A percentile compares a stretch with the other conserved stretches of the same genome.
phyloP scores from a whole-genome alignment of 129 eudicot species.

The Saussurea involucrata region DNA sequence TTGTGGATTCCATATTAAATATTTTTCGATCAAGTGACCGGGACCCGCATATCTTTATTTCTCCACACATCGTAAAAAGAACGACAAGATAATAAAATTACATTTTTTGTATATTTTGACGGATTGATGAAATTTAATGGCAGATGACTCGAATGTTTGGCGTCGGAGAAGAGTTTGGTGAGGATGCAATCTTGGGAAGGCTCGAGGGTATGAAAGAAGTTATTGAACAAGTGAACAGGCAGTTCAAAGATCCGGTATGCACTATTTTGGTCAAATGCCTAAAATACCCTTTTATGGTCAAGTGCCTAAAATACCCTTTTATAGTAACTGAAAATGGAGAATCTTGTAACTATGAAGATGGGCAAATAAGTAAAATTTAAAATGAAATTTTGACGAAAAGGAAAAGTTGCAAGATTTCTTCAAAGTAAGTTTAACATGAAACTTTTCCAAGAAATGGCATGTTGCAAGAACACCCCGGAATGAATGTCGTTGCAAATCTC shows the following conservation, averaged over 20 bases:
- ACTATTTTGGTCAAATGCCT: conserved; percentile 11
- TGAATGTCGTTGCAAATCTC: not conserved
- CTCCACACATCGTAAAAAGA: not conserved
- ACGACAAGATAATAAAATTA: not conserved
- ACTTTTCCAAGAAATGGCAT: not conserved
- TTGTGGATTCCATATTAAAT: not conserved
- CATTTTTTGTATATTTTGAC: not conserved
- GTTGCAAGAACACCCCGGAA: not conserved
- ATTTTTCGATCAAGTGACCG: not conserved
- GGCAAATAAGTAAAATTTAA: not conserved
- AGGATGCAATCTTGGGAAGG: conserved; percentile 85
- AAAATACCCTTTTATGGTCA: conserved; percentile 12
- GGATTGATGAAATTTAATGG: conserved; percentile 16
- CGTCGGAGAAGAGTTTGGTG: conserved; percentile 80
- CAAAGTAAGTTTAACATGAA: not conserved
- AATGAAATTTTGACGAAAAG: not conserved
- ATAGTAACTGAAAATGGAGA: not conserved
- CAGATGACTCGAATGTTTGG: conserved; percentile 97
- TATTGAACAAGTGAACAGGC: conserved; percentile 90
- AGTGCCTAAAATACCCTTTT: conserved; percentile 14
- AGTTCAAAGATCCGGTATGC: conserved; percentile 96
- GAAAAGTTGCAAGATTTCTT: not conserved
- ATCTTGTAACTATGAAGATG: not conserved
- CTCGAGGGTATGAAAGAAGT: conserved; percentile 98
- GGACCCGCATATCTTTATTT: not conserved